phyloP scores from a whole-genome alignment of 306 rosid genomes.

The Vigna unguiculata region DNA sequence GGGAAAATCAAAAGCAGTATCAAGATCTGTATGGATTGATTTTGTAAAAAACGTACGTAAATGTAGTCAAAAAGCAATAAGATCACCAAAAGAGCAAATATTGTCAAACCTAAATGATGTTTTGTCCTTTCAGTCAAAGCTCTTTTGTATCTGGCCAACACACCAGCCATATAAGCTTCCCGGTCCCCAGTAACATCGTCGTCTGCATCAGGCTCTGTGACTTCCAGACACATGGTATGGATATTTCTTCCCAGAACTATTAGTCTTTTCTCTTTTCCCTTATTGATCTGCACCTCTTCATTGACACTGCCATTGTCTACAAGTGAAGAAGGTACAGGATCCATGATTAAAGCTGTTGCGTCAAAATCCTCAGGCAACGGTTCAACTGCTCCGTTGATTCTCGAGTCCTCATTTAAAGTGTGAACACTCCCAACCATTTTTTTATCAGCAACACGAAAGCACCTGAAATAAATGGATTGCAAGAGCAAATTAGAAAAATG shows the following conservation, averaged over 20 bases:
- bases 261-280: conserved; percentile 48
- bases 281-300: conserved; percentile 5
- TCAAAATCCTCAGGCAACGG: conserved; percentile 53
- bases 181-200: conserved; percentile 87
- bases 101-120: conserved; percentile 71
- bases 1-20: conserved; percentile 15
- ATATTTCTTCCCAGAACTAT: conserved; percentile 86
- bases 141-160: conserved; percentile 75
- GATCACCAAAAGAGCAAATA: conserved; percentile 7
- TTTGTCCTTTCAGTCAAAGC: conserved; percentile 82
- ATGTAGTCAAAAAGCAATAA: conserved; percentile 27
- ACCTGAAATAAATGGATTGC: conserved; percentile 34
- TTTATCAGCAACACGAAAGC: conserved; percentile 21
- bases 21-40: conserved; percentile 13
- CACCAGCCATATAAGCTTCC: conserved; percentile 88
- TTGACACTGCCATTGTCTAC: conserved; percentile 24
- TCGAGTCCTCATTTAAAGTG: conserved; percentile 17
- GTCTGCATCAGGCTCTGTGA: conserved; percentile 82
- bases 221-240: conserved; percentile 72
- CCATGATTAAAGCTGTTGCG: conserved; percentile 38
- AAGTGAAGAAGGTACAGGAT: conserved; percentile 47
- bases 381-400: conserved; percentile 43
- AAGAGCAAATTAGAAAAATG: not conserved
- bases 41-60: not conserved
- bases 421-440: conserved; percentile 50